These are phyloP conservation scores for Eucalyptus pauciflora DNA, from an alignment of 345 rosid species.

Conservation along the genomic window DNA sequence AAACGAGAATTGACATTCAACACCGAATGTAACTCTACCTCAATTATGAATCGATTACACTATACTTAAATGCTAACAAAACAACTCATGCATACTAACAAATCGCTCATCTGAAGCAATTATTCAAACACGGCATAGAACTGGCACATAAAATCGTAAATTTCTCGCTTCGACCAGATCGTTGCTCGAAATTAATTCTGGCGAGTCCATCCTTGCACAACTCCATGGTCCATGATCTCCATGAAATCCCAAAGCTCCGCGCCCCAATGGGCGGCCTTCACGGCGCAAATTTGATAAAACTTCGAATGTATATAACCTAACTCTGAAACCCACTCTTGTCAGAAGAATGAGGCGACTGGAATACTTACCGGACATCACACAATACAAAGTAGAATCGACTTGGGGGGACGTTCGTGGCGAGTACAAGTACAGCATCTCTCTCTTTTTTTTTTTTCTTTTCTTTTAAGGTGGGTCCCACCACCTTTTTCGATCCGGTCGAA, in stretches of 20 bases:
- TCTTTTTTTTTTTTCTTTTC: no score
- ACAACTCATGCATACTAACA: background rate
- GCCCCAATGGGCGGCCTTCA: no score
- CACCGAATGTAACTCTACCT: no score
- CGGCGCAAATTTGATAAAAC: background rate
- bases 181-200: background rate
- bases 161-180: background rate
- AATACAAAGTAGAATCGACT: background rate
- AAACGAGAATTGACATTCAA: no score
- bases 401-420: background rate
- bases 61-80: no score
- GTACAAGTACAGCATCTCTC: background rate
- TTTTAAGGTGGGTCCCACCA: background rate
- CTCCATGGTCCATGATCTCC: background rate
- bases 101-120: background rate
- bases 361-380: background rate
- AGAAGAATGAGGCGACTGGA: background rate
- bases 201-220: background rate
- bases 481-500: background rate
- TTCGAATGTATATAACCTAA: no score
- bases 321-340: background rate
- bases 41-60: no score
- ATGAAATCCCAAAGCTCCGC: no score
- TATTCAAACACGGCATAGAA: background rate
- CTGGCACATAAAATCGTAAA: rapidly evolving